Evolutionary conservation across 495 filamentous ascomycete species (phyloP).

Genomic region (Neurospora sp.): DNA sequence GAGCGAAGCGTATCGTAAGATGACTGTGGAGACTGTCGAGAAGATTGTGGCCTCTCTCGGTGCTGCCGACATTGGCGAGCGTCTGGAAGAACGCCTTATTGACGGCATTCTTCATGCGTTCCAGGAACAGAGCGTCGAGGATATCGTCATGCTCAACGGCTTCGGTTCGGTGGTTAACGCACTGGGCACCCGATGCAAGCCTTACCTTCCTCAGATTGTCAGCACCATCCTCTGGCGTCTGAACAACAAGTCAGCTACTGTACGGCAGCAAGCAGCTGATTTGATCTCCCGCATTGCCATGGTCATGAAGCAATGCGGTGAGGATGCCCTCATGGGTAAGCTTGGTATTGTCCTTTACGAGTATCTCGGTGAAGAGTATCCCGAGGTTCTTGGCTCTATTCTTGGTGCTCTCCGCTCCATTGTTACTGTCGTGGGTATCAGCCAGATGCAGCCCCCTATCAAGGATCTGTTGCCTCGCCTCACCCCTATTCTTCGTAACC

Average conservation of each 20-base stretch:
- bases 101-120: slow-evolving; percentile 96
- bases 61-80: slow-evolving; percentile 85
- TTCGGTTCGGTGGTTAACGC: slow-evolving; percentile 98
- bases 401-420: slow-evolving; percentile 90
- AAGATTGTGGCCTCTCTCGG: slow-evolving; percentile 89
- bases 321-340: slow-evolving; percentile 92
- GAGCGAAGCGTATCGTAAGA: slow-evolving; percentile 95
- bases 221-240: slow-evolving; percentile 93
- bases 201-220: slow-evolving; percentile 93
- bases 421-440: slow-evolving; percentile 96
- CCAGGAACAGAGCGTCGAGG: slow-evolving; percentile 97
- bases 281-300: slow-evolving; percentile 92
- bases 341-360: slow-evolving; percentile 95
- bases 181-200: slow-evolving; percentile 85
- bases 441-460: slow-evolving; percentile 98
- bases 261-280: slow-evolving; percentile 94
- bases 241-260: slow-evolving; percentile 94
- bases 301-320: slow-evolving; percentile 97
- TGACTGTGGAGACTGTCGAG: slow-evolving; percentile 96
- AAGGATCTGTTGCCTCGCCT: slow-evolving; percentile 91
- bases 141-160: slow-evolving; percentile 94
- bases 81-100: slow-evolving; percentile 84
- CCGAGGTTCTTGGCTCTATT: slow-evolving; percentile 94
- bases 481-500: slow-evolving; percentile 93
- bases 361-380: slow-evolving; percentile 98